Evolutionary conservation across 371 early-diverging fungal species (phyloP).

Genomic region (Mortierella sp.): DNA sequence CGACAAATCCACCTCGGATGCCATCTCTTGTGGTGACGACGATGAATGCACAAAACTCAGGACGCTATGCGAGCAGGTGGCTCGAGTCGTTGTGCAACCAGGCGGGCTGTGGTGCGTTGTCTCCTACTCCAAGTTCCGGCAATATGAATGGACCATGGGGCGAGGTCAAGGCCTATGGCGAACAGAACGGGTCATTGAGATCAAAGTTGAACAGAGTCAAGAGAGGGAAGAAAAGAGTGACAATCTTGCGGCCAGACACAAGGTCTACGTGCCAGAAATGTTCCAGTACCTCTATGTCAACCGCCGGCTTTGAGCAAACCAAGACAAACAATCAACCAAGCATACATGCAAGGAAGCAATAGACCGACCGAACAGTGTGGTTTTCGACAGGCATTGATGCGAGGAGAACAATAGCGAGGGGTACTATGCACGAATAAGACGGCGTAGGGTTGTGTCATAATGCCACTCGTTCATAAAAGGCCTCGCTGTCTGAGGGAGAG

Average conservation of each 20-base stretch:
- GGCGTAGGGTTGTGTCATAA: no score
- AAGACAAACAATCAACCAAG: background rate
- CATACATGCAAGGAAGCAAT: background rate
- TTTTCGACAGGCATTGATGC: no score
- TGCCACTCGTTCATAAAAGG: no score
- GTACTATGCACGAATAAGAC: no score
- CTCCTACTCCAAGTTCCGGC: conserved; percentile 38
- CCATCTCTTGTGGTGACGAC: conserved; percentile 48
- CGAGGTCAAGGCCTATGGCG: conserved; percentile 24
- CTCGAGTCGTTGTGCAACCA: conserved; percentile 19
- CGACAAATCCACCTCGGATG: conserved; percentile 47
- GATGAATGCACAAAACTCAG: conserved; percentile 33
- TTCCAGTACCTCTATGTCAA: conserved; percentile 39
- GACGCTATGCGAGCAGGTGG: conserved; percentile 35
- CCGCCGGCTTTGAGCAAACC: conserved; percentile 16
- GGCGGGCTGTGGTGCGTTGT: conserved; percentile 39
- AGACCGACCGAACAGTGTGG: no score
- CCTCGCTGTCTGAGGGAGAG: no score
- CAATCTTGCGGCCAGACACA: background rate
- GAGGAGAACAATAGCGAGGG: no score
- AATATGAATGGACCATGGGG: conserved; percentile 34
- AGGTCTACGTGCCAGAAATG: conserved; percentile 29
- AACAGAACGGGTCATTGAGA: conserved; percentile 28
- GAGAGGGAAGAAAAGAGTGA: background rate
- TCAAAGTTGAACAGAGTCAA: conserved; percentile 18